A percentile compares a stretch with the other conserved stretches of the same genome.
Evolutionary conservation across 805 yeast species (phyloP).

Genomic region (Saccharomycopsis sp.): DNA sequence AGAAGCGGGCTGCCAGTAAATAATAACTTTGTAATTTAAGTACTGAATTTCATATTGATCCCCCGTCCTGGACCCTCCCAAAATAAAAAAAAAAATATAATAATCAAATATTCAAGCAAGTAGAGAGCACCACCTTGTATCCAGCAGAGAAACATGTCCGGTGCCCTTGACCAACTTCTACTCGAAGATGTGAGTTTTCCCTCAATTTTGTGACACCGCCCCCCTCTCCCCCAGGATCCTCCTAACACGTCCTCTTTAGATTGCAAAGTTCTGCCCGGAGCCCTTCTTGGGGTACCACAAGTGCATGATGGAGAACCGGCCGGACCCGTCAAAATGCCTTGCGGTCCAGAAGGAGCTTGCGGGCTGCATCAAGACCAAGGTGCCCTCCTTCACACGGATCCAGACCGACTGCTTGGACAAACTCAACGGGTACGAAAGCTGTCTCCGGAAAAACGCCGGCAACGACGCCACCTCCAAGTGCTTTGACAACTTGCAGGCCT

Average conservation of each 20-base stretch:
- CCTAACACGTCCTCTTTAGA: conserved; percentile 26
- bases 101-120: too few relatives aligned
- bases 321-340: conserved; percentile 39
- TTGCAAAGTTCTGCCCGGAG: conserved; percentile 67
- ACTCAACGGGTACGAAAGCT: conserved; percentile 55
- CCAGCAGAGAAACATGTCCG: too few relatives aligned
- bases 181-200: conserved; percentile 51
- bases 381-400: conserved; percentile 66
- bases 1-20: too few relatives aligned
- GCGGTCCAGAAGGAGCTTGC: conserved; percentile 50
- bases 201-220: too few relatives aligned
- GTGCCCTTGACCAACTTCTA: conserved; percentile 57
- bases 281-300: conserved; percentile 64
- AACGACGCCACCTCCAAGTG: conserved; percentile 42
- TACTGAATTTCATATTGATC: too few relatives aligned
- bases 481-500: conserved; percentile 38
- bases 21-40: too few relatives aligned
- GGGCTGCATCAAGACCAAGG: conserved; percentile 51
- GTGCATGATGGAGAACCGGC: conserved; percentile 48
- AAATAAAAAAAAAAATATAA: too few relatives aligned
- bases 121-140: too few relatives aligned
- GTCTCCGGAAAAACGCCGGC: conserved; percentile 39
- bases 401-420: conserved; percentile 50
- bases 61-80: too few relatives aligned
- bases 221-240: not conserved